These are phyloP conservation scores for Yamadazyma membranifaciens DNA, from an alignment of 1,139 yeast genomes.

Conservation along the genomic window DNA sequence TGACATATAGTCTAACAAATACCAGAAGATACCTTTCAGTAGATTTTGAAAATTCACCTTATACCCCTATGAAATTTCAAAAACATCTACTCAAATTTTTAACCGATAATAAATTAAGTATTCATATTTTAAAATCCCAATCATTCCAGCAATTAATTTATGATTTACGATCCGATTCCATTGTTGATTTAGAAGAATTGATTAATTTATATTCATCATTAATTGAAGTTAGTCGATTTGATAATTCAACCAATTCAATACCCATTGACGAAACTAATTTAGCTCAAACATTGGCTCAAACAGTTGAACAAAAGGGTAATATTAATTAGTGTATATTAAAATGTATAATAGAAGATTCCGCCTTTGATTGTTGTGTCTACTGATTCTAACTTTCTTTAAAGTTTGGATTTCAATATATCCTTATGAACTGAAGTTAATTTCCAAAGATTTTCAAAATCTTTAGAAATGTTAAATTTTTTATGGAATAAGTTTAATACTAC, in stretches of 20 bases:
- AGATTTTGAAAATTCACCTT: constrained; percentile 43
- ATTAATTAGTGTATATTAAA: constrained; percentile 2
- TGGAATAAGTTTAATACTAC: constrained; percentile 22
- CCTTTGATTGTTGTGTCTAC: too few species aligned
- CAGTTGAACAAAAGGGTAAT: constrained; percentile 19
- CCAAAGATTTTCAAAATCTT: constrained; percentile 25
- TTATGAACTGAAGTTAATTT: constrained; percentile 21
- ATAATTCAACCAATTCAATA: constrained; percentile 13
- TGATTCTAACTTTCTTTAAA: not conserved
- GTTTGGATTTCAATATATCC: constrained; percentile 13
- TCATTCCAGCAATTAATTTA: constrained; percentile 53
- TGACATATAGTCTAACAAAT: constrained; percentile 10
- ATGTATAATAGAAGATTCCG: constrained; percentile 1
- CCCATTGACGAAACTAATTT: constrained; percentile 19
- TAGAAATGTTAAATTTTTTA: constrained; percentile 12
- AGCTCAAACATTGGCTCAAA: constrained; percentile 19
- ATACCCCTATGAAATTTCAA: constrained; percentile 48
- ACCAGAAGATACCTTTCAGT: constrained; percentile 21
- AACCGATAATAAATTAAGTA: constrained; percentile 51
- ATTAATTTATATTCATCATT: constrained; percentile 45
- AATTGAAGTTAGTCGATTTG: constrained; percentile 43
- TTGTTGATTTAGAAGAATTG: constrained; percentile 47
- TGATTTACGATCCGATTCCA: constrained; percentile 49
- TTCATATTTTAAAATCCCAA: constrained; percentile 46
- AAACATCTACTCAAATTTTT: constrained; percentile 50